These are phyloP conservation scores for Exutisphaerella laricina DNA, from an alignment of 2,329 filamentous ascomycete genomes.

Conservation along the genomic window DNA sequence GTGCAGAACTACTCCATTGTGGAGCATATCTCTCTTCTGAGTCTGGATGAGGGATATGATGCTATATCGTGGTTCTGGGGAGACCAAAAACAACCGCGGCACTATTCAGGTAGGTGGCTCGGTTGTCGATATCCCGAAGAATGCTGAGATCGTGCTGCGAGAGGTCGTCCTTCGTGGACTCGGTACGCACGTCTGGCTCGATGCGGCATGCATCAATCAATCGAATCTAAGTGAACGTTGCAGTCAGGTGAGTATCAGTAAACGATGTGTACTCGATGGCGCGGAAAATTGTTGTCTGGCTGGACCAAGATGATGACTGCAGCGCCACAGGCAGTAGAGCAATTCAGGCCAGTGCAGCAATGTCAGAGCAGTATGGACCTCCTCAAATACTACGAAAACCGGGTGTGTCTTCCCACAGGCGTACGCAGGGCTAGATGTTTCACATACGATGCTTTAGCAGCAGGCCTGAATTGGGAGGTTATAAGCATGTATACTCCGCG, in stretches of 20 bases:
- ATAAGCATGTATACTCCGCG: too few species aligned
- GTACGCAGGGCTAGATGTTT: not conserved
- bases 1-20: not conserved
- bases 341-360: not conserved
- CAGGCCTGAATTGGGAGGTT: too few species aligned
- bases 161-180: not conserved
- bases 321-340: not conserved
- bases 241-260: slow-evolving; percentile 32
- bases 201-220: slow-evolving; percentile 31
- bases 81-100: not conserved
- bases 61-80: slow-evolving; percentile 2
- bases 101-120: not conserved
- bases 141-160: not conserved
- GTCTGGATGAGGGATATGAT: not conserved
- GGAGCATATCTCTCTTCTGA: not conserved
- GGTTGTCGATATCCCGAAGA: not conserved
- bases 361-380: not conserved
- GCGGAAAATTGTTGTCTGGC: slow-evolving; percentile 18
- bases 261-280: slow-evolving; percentile 27
- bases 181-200: slow-evolving; percentile 5
- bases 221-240: slow-evolving; percentile 25
- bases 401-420: not conserved
- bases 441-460: too few species aligned
- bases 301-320: slow-evolving; percentile 18
- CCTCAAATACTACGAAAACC: not conserved